phyloP scores from a whole-genome alignment of 2,329 filamentous ascomycete genomes.

The Endoconidiophora laricicola region DNA sequence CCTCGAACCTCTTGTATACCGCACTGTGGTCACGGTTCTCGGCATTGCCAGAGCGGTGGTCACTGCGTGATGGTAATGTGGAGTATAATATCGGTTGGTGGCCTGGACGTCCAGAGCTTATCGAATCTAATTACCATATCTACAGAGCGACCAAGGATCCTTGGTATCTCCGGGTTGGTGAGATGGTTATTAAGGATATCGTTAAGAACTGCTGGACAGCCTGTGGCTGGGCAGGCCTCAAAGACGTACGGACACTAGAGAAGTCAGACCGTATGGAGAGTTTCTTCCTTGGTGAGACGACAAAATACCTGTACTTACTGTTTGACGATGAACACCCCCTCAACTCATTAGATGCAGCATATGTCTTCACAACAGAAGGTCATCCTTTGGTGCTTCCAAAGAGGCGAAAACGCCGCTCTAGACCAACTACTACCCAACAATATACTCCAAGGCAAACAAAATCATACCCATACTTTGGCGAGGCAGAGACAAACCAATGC shows the following conservation, averaged over 20 bases:
- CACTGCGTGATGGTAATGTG: conserved; percentile 63
- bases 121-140: conserved; percentile 93
- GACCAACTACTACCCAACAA: conserved; percentile 6
- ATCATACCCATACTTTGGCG: conserved; percentile 20
- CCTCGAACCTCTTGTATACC: conserved; percentile 77
- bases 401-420: conserved; percentile 11
- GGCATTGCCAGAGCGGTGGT: conserved; percentile 91
- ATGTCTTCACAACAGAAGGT: conserved; percentile 90
- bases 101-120: conserved; percentile 88
- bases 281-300: conserved; percentile 92
- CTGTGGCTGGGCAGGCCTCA: conserved; percentile 86
- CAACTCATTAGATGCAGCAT: conserved; percentile 71
- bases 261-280: conserved; percentile 94
- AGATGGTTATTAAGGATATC: conserved; percentile 87
- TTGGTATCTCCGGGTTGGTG: conserved; percentile 89
- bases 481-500: conserved; percentile 38
- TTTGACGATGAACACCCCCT: conserved; percentile 76
- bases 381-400: conserved; percentile 74
- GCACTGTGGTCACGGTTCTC: conserved; percentile 90
- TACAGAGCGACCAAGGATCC: conserved; percentile 86
- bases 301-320: conserved; percentile 86
- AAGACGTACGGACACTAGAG: conserved; percentile 68
- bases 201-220: conserved; percentile 72
- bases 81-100: conserved; percentile 87
- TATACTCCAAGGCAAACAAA: conserved; percentile 3